Conservation (phyloP, 257 asterid genomes). For the Solanum gandarillasii region DNA sequence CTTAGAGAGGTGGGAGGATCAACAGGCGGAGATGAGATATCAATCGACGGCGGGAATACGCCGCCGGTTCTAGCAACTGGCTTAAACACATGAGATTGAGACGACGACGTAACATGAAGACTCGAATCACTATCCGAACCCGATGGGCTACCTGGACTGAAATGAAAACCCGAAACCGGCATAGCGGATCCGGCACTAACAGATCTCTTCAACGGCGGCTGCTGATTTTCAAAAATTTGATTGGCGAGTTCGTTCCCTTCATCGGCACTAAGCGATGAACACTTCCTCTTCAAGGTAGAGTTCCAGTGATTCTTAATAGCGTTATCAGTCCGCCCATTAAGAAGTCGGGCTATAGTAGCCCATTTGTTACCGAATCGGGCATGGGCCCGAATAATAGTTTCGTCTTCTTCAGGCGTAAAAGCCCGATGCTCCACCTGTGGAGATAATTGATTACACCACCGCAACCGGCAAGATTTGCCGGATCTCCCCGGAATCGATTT, state of each 20-base stretch:
- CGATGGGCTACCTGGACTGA: slow-evolving; percentile 68
- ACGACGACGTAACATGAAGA: slow-evolving; percentile 18
- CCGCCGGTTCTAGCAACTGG: slow-evolving; percentile 43
- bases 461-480: slow-evolving; percentile 81
- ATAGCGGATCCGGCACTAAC: slow-evolving; percentile 65
- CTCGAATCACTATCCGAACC: slow-evolving; percentile 75
- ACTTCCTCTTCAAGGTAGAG: slow-evolving; percentile 80
- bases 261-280: slow-evolving; percentile 44
- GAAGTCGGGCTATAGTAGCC: slow-evolving; percentile 89
- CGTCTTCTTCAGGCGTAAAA: slow-evolving; percentile 75
- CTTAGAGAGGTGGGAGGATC: slow-evolving; percentile 69
- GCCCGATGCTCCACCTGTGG: slow-evolving; percentile 94
- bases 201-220: slow-evolving; percentile 64
- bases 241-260: slow-evolving; percentile 20
- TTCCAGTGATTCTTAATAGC: slow-evolving; percentile 96
- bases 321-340: slow-evolving; percentile 94
- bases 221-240: slow-evolving; percentile 1
- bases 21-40: slow-evolving; percentile 18
- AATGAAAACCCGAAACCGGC: slow-evolving; percentile 27
- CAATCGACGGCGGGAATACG: slow-evolving; percentile 21
- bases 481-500: slow-evolving; percentile 79
- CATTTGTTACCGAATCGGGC: slow-evolving; percentile 86
- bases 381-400: slow-evolving; percentile 69
- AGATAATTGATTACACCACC: slow-evolving; percentile 97
- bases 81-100: slow-evolving; percentile 21